Conservation (phyloP, 2,329 filamentous ascomycete species). For the Hypoxylon sp. region DNA sequence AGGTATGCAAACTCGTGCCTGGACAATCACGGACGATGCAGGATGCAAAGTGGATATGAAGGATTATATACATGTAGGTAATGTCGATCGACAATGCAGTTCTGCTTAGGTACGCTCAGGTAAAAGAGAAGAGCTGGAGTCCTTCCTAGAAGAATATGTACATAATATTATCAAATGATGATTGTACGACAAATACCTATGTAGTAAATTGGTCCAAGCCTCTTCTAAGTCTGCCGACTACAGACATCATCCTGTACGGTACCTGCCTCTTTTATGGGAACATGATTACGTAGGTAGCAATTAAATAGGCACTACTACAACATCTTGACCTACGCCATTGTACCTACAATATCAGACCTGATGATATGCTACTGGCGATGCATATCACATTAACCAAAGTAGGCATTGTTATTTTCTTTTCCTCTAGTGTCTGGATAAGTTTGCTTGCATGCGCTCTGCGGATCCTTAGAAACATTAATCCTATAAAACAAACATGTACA, state of each 20-base stretch:
- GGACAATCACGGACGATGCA: conserved; percentile 19
- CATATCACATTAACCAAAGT: conserved; percentile 18
- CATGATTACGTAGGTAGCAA: conserved; percentile 16
- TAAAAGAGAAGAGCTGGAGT: conserved; percentile 14
- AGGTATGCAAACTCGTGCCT: conserved; percentile 17
- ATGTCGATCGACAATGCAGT: conserved; percentile 38
- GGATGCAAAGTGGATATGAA: conserved; percentile 30
- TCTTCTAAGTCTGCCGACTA: conserved; percentile 10
- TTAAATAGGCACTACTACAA: conserved; percentile 6
- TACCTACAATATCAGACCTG: conserved; percentile 18
- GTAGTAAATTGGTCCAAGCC: conserved; percentile 9
- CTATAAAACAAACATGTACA: not conserved
- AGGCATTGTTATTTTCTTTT: conserved; percentile 2
- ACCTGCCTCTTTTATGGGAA: conserved; percentile 3
- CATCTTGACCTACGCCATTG: not conserved
- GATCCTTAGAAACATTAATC: conserved; percentile 16
- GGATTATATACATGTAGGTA: conserved; percentile 28
- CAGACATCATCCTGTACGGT: conserved; percentile 15
- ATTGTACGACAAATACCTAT: conserved; percentile 19
- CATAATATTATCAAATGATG: conserved; percentile 2
- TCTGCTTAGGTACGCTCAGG: conserved; percentile 19
- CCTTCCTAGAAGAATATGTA: conserved; percentile 6
- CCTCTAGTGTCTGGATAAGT: conserved; percentile 12
- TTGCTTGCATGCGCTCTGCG: conserved; percentile 9
- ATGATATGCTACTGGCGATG: conserved; percentile 2